Base-by-base conservation (phyloP, 1,284 basidiomycete genomes). In the Moesziomyces globuligerus region DNA sequence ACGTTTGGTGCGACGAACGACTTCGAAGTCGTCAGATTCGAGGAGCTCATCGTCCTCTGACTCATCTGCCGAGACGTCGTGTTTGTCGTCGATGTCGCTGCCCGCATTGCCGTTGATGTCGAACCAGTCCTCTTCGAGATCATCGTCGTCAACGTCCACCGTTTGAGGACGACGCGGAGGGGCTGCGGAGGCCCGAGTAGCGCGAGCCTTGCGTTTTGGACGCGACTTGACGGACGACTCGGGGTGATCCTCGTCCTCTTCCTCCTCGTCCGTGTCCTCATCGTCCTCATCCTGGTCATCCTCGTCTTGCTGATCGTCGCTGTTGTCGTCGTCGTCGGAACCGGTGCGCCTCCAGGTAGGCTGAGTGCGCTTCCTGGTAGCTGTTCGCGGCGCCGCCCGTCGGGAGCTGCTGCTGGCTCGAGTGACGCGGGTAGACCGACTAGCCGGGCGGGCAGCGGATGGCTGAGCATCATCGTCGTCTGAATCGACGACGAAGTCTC, bases 1-100 rank as follows among this genome's bases (percentile, higher is more conserved):
- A 26, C 53, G 53, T 20, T 62, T 61, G 3, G 46, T 13, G 6
- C 17, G 24, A 15, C 18, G 37, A 11, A 32, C 50, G 18, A 54
- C 53, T 10, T 54, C 62, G 20, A 20, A 18, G 11, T 42, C 56
- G 34, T 54, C 52, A 6, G 56, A 66, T 15, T 29, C 36, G n/a
- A 32, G 44, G 6, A 56, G 50, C 45, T 67, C 64, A 37, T 58
- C 50, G 32, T 67, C 44, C 13, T 62, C 52, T 15, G 57, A 54
- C 20, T 48, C 48, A 7, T 52, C 53, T 15, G 50, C 40, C 1
- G 34, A 40, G 11, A 40, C 46, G 11, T 29, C 53, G 18, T 48
- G 45, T 10, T 52, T 23, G 26, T 40, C 40, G n/a, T 25, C 43
- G 4, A 3, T 17, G 32, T 13, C 7, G 32, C 32, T 34, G 32